Percentiles rank a stretch among this genome's conserved stretches.
phyloP scores from a whole-genome alignment of 2,329 filamentous ascomycete species.

The Akanthomyces muscarius region DNA sequence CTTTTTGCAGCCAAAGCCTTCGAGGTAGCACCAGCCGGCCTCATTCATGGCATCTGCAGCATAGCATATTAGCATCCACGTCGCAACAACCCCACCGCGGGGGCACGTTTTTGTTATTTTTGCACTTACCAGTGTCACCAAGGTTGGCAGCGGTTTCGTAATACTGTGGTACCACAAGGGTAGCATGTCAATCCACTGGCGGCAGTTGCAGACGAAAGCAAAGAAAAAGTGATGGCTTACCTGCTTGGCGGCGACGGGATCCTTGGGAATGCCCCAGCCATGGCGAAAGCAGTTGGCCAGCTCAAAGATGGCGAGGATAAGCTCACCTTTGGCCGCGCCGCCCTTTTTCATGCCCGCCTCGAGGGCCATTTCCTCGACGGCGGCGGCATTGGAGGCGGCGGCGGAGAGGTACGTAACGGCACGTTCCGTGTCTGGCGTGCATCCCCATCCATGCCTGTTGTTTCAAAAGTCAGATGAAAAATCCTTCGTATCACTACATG shows the following conservation, averaged over 20 bases:
- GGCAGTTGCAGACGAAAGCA: too few species aligned
- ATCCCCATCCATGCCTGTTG: constrained; percentile 87
- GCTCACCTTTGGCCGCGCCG: constrained; percentile 89
- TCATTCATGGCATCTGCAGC: constrained; percentile 89
- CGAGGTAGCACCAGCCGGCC: constrained; percentile 88
- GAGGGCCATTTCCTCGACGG: constrained; percentile 80
- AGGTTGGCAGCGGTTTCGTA: constrained; percentile 97
- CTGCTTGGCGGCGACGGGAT: constrained; percentile 77
- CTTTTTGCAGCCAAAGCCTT: constrained; percentile 96
- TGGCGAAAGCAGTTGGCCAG: constrained; percentile 89
- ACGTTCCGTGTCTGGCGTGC: constrained; percentile 62
- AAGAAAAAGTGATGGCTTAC: constrained; percentile 34
- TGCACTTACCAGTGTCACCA: constrained; percentile 69
- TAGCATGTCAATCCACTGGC: too few species aligned
- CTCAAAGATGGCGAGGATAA: constrained; percentile 95
- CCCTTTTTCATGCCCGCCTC: constrained; percentile 87
- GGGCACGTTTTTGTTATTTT: too few species aligned
- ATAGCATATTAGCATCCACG: background rate
- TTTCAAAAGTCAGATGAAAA: background rate
- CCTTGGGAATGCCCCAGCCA: constrained; percentile 86
- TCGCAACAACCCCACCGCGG: background rate
- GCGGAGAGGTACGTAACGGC: constrained; percentile 83
- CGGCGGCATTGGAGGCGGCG: constrained; percentile 85
- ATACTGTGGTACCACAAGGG: constrained; percentile 53
- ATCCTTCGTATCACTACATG: background rate